Evolutionary conservation across 352 stramenopile genomes (phyloP).

Genomic region (Achlya hypogyna): DNA sequence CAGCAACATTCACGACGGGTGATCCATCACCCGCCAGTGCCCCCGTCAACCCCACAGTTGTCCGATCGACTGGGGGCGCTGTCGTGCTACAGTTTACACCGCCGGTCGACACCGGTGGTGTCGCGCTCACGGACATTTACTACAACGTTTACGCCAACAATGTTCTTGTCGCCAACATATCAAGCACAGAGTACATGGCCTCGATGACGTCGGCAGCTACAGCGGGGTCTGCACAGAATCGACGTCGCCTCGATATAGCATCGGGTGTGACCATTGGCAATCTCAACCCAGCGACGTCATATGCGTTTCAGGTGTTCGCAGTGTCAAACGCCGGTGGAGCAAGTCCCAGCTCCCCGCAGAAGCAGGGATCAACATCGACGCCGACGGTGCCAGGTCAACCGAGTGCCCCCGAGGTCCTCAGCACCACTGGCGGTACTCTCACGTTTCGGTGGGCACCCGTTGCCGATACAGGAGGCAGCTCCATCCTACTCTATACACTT

Average conservation of each 20-base stretch:
- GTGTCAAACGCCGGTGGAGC: background rate
- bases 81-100: conserved; percentile 3
- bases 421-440: background rate
- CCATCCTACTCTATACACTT: background rate
- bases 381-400: background rate
- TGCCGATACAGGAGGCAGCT: background rate
- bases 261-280: background rate
- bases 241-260: background rate
- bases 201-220: background rate
- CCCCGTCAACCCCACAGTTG: background rate
- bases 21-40: background rate
- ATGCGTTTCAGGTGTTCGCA: background rate
- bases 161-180: conserved; percentile 11
- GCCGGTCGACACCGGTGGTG: conserved; percentile 2
- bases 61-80: background rate
- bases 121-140: background rate
- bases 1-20: conserved; percentile 1
- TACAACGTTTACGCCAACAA: conserved; percentile 15
- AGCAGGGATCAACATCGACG: background rate
- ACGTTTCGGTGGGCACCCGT: background rate
- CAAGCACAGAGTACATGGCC: background rate
- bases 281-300: conserved; percentile 7
- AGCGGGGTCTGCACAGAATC: background rate
- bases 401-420: background rate
- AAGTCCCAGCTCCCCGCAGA: background rate